Evolutionary conservation across 208 protist genomes (phyloP).

Genomic region (Leishmania guyanensis): DNA sequence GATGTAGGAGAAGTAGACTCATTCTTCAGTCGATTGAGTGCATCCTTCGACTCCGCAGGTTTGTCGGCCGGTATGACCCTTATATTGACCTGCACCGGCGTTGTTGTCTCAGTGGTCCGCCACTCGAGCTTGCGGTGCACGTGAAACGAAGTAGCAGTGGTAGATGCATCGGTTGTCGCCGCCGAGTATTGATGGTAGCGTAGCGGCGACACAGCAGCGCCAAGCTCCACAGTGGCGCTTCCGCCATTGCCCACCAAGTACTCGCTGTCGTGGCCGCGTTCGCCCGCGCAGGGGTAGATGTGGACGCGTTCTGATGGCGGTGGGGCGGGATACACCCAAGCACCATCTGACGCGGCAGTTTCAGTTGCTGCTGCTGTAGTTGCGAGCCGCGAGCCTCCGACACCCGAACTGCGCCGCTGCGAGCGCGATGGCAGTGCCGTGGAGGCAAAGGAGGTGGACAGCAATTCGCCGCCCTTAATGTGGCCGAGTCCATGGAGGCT

Average conservation of each 20-base stretch:
- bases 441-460: neutral
- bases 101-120: neutral
- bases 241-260: neutral
- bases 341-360: neutral
- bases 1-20: neutral
- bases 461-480: neutral
- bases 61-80: too few species aligned
- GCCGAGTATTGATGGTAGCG: neutral
- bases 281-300: constrained; percentile 4
- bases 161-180: neutral
- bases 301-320: constrained; percentile 2
- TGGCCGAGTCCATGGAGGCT: neutral
- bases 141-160: neutral
- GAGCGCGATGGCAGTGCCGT: neutral
- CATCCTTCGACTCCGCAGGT: neutral
- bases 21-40: neutral
- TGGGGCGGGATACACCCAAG: constrained; percentile 8
- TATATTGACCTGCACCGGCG: too few species aligned
- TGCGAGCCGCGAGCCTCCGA: neutral
- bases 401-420: neutral
- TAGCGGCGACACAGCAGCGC: constrained; percentile 6
- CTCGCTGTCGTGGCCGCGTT: neutral
- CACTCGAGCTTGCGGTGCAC: neutral
- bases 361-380: neutral
- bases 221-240: neutral